Percentiles rank a stretch among this genome's conserved stretches.
These are phyloP conservation scores for Cantharellus anzutake DNA, from an alignment of 768 basidiomycete species.

Conservation along the genomic window DNA sequence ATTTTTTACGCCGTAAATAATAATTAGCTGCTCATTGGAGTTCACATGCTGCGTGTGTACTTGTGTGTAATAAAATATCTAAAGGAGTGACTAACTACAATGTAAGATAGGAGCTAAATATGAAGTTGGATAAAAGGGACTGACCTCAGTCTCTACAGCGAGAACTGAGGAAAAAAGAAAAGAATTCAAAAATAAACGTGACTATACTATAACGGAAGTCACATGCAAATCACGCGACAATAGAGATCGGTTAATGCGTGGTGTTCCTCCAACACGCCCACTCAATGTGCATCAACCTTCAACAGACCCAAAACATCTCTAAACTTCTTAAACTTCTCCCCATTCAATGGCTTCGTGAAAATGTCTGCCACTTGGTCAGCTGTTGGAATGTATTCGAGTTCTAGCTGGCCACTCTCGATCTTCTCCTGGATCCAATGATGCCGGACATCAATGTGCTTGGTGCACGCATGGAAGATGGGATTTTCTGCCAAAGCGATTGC, in stretches of 20 bases:
- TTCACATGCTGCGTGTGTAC: no score
- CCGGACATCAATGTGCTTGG: constrained; percentile 21
- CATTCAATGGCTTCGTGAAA: constrained; percentile 10
- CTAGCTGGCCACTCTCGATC: constrained; percentile 7
- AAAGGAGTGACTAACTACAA: no score
- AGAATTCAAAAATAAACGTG: no score
- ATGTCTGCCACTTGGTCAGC: constrained; percentile 12
- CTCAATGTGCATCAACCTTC: background rate
- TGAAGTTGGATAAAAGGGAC: no score
- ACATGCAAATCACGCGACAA: no score
- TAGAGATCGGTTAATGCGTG: no score
- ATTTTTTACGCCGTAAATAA: constrained; percentile 16
- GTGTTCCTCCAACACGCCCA: constrained; percentile 6
- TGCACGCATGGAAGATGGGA: constrained; percentile 15
- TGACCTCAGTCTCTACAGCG: no score
- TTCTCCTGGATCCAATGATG: constrained; percentile 18
- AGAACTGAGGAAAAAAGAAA: no score
- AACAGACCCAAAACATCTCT: background rate
- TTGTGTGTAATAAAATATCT: no score
- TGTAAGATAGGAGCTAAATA: no score
- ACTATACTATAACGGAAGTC: no score
- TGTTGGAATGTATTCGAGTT: constrained; percentile 7
- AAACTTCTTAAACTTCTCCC: background rate
- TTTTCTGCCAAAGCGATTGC: constrained; percentile 16
- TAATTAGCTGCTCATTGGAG: no score